A percentile compares a stretch with the other conserved stretches of the same genome.
phyloP scores from a whole-genome alignment of 2,329 filamentous ascomycete genomes.

The Pyricularia grisea region DNA sequence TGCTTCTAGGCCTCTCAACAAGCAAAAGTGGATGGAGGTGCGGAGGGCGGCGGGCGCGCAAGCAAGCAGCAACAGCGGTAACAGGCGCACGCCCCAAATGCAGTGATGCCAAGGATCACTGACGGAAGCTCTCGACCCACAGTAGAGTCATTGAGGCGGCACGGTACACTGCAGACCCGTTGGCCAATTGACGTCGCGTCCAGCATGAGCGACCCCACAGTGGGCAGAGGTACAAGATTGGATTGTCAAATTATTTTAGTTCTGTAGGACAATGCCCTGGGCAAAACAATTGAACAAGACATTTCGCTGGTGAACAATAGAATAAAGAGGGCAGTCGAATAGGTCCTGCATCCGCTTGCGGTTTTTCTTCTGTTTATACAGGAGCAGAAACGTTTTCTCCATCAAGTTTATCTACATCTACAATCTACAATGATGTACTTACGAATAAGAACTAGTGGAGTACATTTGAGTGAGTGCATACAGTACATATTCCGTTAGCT shows the following conservation, averaged over 20 bases:
- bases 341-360: not conserved
- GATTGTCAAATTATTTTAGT: not conserved
- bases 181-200: too few species aligned
- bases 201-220: not conserved
- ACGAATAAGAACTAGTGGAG: not conserved
- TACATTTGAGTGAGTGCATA: not conserved
- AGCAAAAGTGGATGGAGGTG: not conserved
- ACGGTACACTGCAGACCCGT: not conserved
- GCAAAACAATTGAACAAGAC: not conserved
- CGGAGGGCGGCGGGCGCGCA: not conserved
- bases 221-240: not conserved
- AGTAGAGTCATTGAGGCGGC: not conserved
- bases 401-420: not conserved
- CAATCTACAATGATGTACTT: too few species aligned
- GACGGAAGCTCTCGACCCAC: conserved; percentile 1
- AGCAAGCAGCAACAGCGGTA: not conserved
- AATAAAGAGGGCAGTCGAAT: not conserved
- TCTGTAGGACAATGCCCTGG: not conserved
- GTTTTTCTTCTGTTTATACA: not conserved
- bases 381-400: not conserved
- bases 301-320: not conserved
- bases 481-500: not conserved
- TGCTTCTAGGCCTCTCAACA: not conserved
- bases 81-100: not conserved
- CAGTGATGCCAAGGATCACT: not conserved